phyloP scores from a whole-genome alignment of 805 yeast species.

The Maudiozyma barnettii region DNA sequence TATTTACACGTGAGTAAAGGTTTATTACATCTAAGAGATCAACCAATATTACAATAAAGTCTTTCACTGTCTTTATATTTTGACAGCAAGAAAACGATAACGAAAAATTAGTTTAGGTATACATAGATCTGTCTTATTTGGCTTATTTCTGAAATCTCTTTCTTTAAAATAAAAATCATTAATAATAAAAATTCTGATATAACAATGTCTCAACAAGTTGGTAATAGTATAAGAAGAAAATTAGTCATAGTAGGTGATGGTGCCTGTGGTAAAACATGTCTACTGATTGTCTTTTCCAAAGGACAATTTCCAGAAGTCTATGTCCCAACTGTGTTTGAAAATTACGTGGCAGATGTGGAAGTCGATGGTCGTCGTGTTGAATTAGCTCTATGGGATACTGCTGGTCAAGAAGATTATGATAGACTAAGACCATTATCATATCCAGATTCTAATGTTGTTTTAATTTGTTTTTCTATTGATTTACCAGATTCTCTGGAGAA shows the following conservation, averaged over 20 bases:
- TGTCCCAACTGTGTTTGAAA: slow-evolving; percentile 93
- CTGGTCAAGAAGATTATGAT: slow-evolving; percentile 96
- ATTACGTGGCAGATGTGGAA: slow-evolving; percentile 93
- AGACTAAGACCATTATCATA: slow-evolving; percentile 83
- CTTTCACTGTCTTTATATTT: too few relatives aligned
- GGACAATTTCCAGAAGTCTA: slow-evolving; percentile 89
- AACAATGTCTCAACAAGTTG: slow-evolving; percentile 26
- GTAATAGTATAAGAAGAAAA: slow-evolving; percentile 48
- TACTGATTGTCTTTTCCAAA: slow-evolving; percentile 74
- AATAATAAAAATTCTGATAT: not conserved
- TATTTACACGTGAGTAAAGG: too few relatives aligned
- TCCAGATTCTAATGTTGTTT: slow-evolving; percentile 84
- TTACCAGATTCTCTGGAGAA: slow-evolving; percentile 86
- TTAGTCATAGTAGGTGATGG: slow-evolving; percentile 94
- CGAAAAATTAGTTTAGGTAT: too few relatives aligned
- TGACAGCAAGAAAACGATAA: too few relatives aligned
- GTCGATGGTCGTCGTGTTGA: slow-evolving; percentile 86
- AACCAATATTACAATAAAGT: too few relatives aligned
- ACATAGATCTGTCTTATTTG: too few relatives aligned
- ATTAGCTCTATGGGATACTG: slow-evolving; percentile 94
- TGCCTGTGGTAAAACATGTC: slow-evolving; percentile 94
- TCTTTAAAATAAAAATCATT: not conserved
- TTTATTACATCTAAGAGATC: too few relatives aligned
- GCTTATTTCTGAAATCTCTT: not conserved
- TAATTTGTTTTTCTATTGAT: slow-evolving; percentile 83